These are phyloP conservation scores for Dovyalis caffra DNA, from an alignment of 345 rosid species.

Conservation along the genomic window DNA sequence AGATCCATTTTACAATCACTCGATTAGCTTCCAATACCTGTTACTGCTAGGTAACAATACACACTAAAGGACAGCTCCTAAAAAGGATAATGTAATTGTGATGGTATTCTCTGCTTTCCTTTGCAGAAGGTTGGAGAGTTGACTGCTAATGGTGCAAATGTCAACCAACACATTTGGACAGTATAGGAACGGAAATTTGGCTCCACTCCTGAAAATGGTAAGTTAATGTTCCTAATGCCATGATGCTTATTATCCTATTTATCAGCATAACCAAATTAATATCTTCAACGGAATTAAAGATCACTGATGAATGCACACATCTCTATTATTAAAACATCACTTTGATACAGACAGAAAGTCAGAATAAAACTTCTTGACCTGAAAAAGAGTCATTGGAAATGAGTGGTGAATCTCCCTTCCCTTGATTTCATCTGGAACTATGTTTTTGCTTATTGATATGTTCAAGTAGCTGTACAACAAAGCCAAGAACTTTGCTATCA, in stretches of 20 bases:
- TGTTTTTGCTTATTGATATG: conserved; percentile 63
- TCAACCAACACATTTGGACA: background rate
- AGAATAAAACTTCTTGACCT: conserved; percentile 39
- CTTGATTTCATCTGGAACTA: conserved; percentile 81
- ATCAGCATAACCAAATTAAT: background rate
- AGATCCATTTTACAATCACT: too few relatives aligned
- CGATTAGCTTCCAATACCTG: too few relatives aligned
- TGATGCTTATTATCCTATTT: background rate
- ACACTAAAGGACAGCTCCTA: too few relatives aligned
- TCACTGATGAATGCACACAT: background rate
- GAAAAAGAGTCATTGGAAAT: conserved; percentile 87
- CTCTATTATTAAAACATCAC: background rate
- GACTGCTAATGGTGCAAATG: too few relatives aligned
- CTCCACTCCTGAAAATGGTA: background rate
- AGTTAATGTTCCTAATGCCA: conserved; percentile 43
- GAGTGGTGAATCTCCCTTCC: conserved; percentile 90
- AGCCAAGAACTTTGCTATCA: conserved; percentile 87
- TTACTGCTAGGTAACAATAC: too few relatives aligned
- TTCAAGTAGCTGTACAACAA: conserved; percentile 83
- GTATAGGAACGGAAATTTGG: background rate
- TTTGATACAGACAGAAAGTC: too few relatives aligned
- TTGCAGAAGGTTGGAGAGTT: too few relatives aligned
- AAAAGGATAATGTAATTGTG: too few relatives aligned
- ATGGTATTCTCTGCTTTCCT: too few relatives aligned
- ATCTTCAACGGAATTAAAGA: background rate